Percentiles rank a stretch among this genome's conserved stretches.
Conservation (phyloP, 2,329 filamentous ascomycete genomes). For the Paraconiothyrium sp. region DNA sequence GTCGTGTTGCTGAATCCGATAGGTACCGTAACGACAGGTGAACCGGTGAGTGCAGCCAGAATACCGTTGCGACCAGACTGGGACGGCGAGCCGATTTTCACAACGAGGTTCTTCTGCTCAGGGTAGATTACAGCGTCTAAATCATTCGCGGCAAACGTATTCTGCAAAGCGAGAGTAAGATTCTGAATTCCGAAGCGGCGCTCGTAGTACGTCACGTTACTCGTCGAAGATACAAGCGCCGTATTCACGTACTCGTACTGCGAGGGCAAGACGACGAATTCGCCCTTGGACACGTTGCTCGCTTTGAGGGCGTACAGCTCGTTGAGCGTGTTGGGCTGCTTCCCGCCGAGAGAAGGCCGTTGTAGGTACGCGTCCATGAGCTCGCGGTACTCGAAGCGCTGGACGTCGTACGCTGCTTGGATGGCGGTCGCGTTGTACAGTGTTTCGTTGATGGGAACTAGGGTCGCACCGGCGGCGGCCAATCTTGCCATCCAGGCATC, state of each 20-base stretch:
- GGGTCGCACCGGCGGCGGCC: conserved; percentile 56
- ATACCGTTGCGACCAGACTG: conserved; percentile 70
- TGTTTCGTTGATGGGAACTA: conserved; percentile 61
- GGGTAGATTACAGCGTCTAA: conserved; percentile 71
- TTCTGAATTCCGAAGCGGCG: conserved; percentile 60
- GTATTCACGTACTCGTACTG: conserved; percentile 66
- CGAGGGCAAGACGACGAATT: conserved; percentile 68
- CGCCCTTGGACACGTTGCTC: conserved; percentile 44
- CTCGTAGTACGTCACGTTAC: conserved; percentile 60
- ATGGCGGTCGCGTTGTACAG: conserved; percentile 65
- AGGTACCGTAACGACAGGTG: conserved; percentile 64
- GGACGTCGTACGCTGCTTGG: conserved; percentile 62
- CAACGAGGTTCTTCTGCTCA: conserved; percentile 71
- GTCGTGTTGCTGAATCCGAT: conserved; percentile 62
- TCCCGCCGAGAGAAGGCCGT: conserved; percentile 53
- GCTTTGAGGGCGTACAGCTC: conserved; percentile 59
- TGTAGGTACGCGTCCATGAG: conserved; percentile 65
- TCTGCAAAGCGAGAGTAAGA: conserved; percentile 61
- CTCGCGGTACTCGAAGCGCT: conserved; percentile 68
- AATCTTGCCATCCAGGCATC: conserved; percentile 58
- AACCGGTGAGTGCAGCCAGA: conserved; percentile 63
- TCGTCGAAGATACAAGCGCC: conserved; percentile 62
- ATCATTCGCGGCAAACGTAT: conserved; percentile 59
- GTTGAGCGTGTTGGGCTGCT: conserved; percentile 56
- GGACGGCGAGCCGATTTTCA: conserved; percentile 64